A percentile compares a stretch with the other conserved stretches of the same genome.
These are phyloP conservation scores for Solanum okadae DNA, from an alignment of 257 asterid genomes.

Conservation along the genomic window DNA sequence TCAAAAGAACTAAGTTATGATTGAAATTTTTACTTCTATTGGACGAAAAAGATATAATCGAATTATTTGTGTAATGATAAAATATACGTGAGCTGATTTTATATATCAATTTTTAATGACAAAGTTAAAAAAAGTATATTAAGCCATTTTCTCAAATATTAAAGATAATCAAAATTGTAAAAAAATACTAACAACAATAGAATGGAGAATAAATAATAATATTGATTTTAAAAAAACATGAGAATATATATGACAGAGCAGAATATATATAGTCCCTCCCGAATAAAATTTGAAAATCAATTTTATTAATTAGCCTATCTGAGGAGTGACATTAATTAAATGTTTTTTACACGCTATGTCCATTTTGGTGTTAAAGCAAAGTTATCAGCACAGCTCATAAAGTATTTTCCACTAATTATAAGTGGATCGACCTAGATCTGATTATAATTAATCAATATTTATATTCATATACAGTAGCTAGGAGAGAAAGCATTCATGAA, in stretches of 20 bases:
- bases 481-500: background rate
- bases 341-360: background rate
- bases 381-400: background rate
- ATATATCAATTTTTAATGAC: no score
- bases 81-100: no score
- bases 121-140: no score
- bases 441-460: background rate
- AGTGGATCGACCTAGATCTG: background rate
- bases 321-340: background rate
- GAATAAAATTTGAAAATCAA: no score
- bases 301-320: background rate
- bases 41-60: no score
- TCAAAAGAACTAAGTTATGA: no score
- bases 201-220: background rate
- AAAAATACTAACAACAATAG: background rate
- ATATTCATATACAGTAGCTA: background rate
- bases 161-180: no score
- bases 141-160: no score
- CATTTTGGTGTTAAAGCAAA: background rate
- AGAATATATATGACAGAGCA: background rate
- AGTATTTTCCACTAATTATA: background rate
- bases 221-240: background rate
- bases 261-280: background rate
- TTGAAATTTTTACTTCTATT: background rate
- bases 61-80: no score